Evolutionary conservation across 2,329 filamentous ascomycete species (phyloP).

Genomic region (Aspergillus puulaauensis): DNA sequence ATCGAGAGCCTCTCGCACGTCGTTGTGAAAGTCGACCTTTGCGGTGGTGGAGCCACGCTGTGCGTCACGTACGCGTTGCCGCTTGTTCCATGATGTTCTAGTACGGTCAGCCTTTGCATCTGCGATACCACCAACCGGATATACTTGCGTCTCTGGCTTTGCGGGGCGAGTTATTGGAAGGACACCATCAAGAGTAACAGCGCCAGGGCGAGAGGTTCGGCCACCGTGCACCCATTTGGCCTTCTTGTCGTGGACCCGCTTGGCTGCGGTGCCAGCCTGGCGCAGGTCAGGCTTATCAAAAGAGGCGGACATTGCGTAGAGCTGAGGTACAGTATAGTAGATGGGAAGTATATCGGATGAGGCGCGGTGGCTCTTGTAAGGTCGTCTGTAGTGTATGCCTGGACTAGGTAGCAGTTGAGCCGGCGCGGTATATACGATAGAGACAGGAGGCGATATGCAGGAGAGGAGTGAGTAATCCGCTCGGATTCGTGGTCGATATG

Average conservation of each 20-base stretch:
- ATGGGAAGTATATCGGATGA: background rate
- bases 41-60: constrained; percentile 19
- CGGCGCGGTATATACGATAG: background rate
- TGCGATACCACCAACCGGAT: background rate
- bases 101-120: background rate
- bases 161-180: constrained; percentile 19
- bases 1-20: constrained; percentile 35
- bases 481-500: background rate
- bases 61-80: constrained; percentile 13
- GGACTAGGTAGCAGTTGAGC: background rate
- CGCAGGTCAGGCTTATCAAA: constrained; percentile 54
- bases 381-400: background rate
- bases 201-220: constrained; percentile 17
- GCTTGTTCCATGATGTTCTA: constrained; percentile 11
- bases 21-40: constrained; percentile 28
- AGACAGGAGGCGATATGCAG: background rate
- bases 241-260: constrained; percentile 40
- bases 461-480: constrained; percentile 4
- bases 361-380: background rate
- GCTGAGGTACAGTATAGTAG: background rate
- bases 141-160: constrained; percentile 21
- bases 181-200: background rate
- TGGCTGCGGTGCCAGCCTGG: constrained; percentile 51
- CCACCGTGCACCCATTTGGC: constrained; percentile 42
- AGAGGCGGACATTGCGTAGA: constrained; percentile 29